Evolutionary conservation across 257 asterid genomes (phyloP).

Genomic region (Datura wrightii): DNA sequence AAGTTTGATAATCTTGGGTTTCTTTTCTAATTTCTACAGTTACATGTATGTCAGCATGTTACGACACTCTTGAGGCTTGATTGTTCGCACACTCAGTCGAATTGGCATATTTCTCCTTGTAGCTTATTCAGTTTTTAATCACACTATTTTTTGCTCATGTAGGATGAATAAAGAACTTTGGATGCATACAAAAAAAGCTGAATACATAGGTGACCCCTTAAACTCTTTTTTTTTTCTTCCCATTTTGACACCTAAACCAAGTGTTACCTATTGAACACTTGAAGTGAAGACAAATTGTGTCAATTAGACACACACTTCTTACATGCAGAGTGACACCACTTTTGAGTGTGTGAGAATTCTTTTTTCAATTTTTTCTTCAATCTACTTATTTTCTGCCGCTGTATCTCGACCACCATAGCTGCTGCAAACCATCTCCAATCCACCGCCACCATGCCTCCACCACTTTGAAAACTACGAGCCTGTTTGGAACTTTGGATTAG

Average conservation of each 20-base stretch:
- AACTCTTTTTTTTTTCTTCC: background rate
- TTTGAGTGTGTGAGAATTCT: background rate
- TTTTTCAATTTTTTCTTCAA: background rate
- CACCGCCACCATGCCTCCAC: background rate
- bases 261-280: background rate
- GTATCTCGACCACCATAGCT: background rate
- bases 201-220: slow-evolving; percentile 9
- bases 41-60: background rate
- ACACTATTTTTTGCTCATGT: background rate
- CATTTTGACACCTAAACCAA: background rate
- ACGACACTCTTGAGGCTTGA: background rate
- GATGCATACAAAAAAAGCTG: slow-evolving; percentile 11
- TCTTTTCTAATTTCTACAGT: background rate
- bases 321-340: slow-evolving; percentile 8
- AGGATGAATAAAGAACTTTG: slow-evolving; percentile 24
- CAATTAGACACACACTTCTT: background rate
- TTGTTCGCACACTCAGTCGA: background rate
- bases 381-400: background rate
- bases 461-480: background rate
- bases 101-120: slow-evolving; percentile 9
- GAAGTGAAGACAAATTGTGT: slow-evolving; percentile 20
- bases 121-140: slow-evolving; percentile 9
- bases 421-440: background rate
- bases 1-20: background rate
- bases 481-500: no score